phyloP scores from a whole-genome alignment of 345 rosid species.

The Clausena lansium region DNA sequence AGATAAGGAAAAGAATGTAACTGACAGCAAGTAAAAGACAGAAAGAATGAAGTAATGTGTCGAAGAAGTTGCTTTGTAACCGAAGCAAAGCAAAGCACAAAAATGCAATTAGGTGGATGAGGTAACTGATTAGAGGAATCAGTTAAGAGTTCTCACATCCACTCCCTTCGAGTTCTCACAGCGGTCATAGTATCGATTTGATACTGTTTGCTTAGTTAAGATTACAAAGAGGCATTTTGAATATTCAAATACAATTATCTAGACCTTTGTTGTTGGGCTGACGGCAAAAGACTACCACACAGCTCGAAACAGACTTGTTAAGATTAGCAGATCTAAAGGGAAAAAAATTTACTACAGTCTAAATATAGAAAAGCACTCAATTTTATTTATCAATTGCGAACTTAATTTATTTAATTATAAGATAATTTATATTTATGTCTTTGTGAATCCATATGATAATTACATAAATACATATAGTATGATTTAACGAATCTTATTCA shows the following conservation, averaged over 20 bases:
- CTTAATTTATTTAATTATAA: too few relatives aligned
- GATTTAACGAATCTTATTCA: too few relatives aligned
- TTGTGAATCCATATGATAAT: too few relatives aligned
- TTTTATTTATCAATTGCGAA: too few relatives aligned
- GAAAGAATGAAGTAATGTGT: background rate
- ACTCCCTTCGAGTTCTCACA: too few relatives aligned
- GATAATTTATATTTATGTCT: too few relatives aligned
- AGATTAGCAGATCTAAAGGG: background rate
- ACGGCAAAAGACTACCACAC: background rate
- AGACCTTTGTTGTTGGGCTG: background rate
- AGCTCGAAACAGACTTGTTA: background rate
- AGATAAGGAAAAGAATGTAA: constrained; percentile 20
- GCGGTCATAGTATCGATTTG: background rate
- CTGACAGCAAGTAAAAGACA: background rate
- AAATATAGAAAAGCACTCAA: too few relatives aligned
- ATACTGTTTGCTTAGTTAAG: background rate
- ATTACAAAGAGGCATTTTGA: background rate
- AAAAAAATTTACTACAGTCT: background rate
- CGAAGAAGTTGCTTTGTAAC: background rate
- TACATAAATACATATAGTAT: too few relatives aligned
- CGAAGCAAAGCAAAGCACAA: constrained; percentile 18
- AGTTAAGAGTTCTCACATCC: background rate
- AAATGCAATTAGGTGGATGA: background rate
- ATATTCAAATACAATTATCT: background rate
- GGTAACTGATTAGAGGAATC: background rate